Percentiles rank a stretch among this genome's conserved stretches.
Conservation (phyloP, 2,329 filamentous ascomycete genomes). For the Tolypocladium tundrense region DNA sequence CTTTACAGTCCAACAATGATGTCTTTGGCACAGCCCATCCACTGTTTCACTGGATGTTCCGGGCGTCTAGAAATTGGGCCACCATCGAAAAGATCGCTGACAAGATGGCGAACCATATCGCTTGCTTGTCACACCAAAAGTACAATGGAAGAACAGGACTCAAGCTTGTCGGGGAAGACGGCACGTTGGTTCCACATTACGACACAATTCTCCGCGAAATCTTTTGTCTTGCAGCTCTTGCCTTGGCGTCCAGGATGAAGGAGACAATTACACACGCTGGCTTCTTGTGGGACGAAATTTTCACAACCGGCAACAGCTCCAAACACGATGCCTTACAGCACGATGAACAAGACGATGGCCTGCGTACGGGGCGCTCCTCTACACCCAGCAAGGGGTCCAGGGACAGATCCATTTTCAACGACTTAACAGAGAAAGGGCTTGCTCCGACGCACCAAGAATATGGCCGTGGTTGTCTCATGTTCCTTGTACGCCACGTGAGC, state of each 20-base stretch:
- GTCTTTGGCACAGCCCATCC: slow-evolving; percentile 67
- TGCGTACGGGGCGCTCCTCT: neutral
- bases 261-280: slow-evolving; percentile 54
- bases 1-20: slow-evolving; percentile 30
- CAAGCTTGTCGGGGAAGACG: slow-evolving; percentile 40
- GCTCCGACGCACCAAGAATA: slow-evolving; percentile 23
- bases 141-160: slow-evolving; percentile 24
- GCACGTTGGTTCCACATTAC: slow-evolving; percentile 56
- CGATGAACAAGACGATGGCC: too few relatives aligned
- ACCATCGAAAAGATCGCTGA: slow-evolving; percentile 57
- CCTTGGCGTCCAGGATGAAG: slow-evolving; percentile 59
- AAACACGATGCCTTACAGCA: neutral
- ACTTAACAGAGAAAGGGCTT: slow-evolving; percentile 31
- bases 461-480: slow-evolving; percentile 69
- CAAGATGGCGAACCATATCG: slow-evolving; percentile 64
- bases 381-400: neutral
- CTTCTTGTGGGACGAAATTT: slow-evolving; percentile 64
- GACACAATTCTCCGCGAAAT: slow-evolving; percentile 70
- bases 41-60: slow-evolving; percentile 80
- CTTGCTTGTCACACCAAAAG: slow-evolving; percentile 33
- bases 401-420: slow-evolving; percentile 16
- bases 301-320: slow-evolving; percentile 46
- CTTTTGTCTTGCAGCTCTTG: slow-evolving; percentile 69
- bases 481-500: slow-evolving; percentile 58
- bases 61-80: slow-evolving; percentile 68